Evolutionary conservation across 345 rosid species (phyloP).

Genomic region (Populus pruinosa): DNA sequence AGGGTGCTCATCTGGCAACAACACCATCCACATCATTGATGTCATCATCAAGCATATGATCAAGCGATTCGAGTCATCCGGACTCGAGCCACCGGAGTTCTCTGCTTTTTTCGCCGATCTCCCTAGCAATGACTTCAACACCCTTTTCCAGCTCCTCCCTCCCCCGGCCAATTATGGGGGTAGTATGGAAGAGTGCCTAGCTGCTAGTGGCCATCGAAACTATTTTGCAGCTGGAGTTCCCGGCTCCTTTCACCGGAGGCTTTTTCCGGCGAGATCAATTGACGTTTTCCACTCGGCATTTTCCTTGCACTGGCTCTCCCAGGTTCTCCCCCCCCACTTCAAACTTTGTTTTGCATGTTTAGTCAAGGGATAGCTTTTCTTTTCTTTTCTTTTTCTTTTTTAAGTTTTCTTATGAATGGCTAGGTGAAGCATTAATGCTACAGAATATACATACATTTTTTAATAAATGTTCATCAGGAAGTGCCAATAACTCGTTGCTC

Average conservation of each 20-base stretch:
- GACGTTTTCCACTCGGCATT: conserved; percentile 88
- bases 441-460: too few relatives aligned
- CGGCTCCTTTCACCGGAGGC: conserved; percentile 81
- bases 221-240: conserved; percentile 86
- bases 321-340: conserved; percentile 32
- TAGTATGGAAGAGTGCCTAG: conserved; percentile 84
- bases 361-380: too few relatives aligned
- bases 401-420: too few relatives aligned
- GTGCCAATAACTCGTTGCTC: too few relatives aligned
- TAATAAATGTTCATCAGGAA: too few relatives aligned
- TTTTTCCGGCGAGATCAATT: conserved; percentile 74
- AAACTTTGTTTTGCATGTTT: neutral
- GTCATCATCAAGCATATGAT: conserved; percentile 78
- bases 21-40: conserved; percentile 62
- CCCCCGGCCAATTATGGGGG: conserved; percentile 49
- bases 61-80: conserved; percentile 56
- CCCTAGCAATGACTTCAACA: conserved; percentile 93
- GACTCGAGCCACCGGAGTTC: conserved; percentile 67
- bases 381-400: too few relatives aligned
- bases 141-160: conserved; percentile 85
- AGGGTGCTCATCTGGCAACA: conserved; percentile 85
- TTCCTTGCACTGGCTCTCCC: conserved; percentile 95
- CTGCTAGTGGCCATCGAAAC: conserved; percentile 65
- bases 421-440: too few relatives aligned
- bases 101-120: conserved; percentile 87